Evolutionary conservation across 1,284 basidiomycete species (phyloP).

Genomic region (Leccinum pachyderme): DNA sequence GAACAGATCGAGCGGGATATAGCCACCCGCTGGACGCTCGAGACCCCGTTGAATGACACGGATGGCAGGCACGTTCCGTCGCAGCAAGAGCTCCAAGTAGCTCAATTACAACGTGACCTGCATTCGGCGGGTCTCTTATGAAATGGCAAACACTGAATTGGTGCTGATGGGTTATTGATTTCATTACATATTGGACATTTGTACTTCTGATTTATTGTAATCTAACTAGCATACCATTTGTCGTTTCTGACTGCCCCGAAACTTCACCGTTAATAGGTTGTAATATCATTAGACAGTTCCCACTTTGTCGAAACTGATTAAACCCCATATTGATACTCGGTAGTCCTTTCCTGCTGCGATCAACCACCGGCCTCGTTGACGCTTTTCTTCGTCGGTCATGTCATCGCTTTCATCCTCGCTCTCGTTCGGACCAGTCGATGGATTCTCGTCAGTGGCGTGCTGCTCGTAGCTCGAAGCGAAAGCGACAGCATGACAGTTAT

Average conservation of each 20-base stretch:
- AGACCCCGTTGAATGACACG: conserved; percentile 39
- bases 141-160: conserved; percentile 4
- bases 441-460: not conserved
- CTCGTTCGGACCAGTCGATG: conserved; percentile 16
- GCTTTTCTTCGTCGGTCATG: conserved; percentile 50
- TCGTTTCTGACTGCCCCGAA: not conserved
- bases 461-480: conserved; percentile 49
- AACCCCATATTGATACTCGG: conserved; percentile 74
- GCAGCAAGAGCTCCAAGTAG: conserved; percentile 40
- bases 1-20: conserved; percentile 49
- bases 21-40: conserved; percentile 46
- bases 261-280: not conserved
- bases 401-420: conserved; percentile 41
- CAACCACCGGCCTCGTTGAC: conserved; percentile 62
- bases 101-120: conserved; percentile 49
- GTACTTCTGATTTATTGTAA: conserved; percentile 18
- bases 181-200: conserved; percentile 14
- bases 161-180: not conserved
- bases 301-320: conserved; percentile 63
- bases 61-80: conserved; percentile 31
- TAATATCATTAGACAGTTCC: not conserved
- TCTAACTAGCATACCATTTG: conserved; percentile 8
- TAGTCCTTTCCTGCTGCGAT: conserved; percentile 71
- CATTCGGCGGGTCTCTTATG: conserved; percentile 54
- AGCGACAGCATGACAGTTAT: conserved; percentile 64